Conservation (phyloP, 257 asterid species). For the Solanum gandarillasii region DNA sequence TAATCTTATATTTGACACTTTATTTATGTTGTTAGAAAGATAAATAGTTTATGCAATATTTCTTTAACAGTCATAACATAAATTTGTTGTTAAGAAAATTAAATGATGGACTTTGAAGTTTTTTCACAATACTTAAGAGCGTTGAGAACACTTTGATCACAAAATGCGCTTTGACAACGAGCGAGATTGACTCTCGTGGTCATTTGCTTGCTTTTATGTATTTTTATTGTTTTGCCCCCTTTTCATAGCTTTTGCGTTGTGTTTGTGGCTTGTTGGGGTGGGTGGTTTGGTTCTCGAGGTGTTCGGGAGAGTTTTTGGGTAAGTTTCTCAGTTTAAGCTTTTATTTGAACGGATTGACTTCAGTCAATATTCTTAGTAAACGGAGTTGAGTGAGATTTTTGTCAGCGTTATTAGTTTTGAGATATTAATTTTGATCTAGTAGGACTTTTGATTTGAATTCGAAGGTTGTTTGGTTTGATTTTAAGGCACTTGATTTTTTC, state of each 20-base stretch:
- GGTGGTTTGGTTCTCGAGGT: background rate
- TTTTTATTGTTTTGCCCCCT: background rate
- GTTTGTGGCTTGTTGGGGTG: background rate
- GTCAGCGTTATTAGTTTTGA: too few species aligned
- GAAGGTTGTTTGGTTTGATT: too few species aligned
- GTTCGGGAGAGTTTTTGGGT: too few species aligned
- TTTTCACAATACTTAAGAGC: background rate
- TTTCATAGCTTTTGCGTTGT: background rate
- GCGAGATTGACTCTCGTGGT: background rate
- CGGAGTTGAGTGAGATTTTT: too few species aligned
- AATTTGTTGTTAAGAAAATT: background rate
- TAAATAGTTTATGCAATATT: background rate
- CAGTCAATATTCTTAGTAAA: too few species aligned
- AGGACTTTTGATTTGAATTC: too few species aligned
- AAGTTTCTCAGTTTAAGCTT: too few species aligned
- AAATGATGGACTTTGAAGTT: background rate
- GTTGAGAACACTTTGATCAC: too few species aligned
- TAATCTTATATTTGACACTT: background rate
- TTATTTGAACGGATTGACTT: too few species aligned
- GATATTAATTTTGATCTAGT: too few species aligned
- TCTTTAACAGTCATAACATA: background rate
- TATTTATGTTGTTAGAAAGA: background rate
- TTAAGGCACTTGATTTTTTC: too few species aligned
- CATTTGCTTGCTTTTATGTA: background rate
- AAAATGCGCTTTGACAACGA: too few species aligned